phyloP scores from a whole-genome alignment of 2,329 filamentous ascomycete species.

The Colletotrichum euphorbiae region DNA sequence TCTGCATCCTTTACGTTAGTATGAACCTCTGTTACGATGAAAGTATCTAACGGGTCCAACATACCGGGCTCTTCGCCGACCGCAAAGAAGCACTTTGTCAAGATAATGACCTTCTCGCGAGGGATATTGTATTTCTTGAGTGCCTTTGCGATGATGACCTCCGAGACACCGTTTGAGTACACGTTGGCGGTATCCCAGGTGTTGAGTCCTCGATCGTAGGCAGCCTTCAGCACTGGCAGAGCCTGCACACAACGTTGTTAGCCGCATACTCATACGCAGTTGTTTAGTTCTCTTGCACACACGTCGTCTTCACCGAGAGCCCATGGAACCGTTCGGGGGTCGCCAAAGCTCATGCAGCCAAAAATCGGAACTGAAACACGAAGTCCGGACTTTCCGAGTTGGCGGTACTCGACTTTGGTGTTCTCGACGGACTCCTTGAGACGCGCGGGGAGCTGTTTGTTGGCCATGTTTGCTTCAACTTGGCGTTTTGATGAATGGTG shows the following conservation, averaged over 20 bases:
- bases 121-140: slow-evolving; percentile 70
- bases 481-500: not conserved
- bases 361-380: slow-evolving; percentile 73
- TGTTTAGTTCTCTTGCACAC: not conserved
- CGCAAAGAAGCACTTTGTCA: slow-evolving; percentile 65
- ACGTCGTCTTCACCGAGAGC: slow-evolving; percentile 66
- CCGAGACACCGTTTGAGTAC: slow-evolving; percentile 67
- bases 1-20: slow-evolving; percentile 9
- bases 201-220: slow-evolving; percentile 72
- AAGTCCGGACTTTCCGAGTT: slow-evolving; percentile 71
- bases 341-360: slow-evolving; percentile 73
- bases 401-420: slow-evolving; percentile 60
- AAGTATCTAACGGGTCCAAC: slow-evolving; percentile 2
- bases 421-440: slow-evolving; percentile 46
- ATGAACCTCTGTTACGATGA: fast-evolving
- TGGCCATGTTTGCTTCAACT: slow-evolving; percentile 14
- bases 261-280: not conserved
- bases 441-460: slow-evolving; percentile 25
- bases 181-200: slow-evolving; percentile 67
- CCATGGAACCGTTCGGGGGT: slow-evolving; percentile 63
- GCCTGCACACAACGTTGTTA: slow-evolving; percentile 46
- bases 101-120: slow-evolving; percentile 66
- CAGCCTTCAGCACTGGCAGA: slow-evolving; percentile 70
- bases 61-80: slow-evolving; percentile 59
- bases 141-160: slow-evolving; percentile 67